Conservation (phyloP, 2,329 filamentous ascomycete genomes). For the Diplodia intermedia region DNA sequence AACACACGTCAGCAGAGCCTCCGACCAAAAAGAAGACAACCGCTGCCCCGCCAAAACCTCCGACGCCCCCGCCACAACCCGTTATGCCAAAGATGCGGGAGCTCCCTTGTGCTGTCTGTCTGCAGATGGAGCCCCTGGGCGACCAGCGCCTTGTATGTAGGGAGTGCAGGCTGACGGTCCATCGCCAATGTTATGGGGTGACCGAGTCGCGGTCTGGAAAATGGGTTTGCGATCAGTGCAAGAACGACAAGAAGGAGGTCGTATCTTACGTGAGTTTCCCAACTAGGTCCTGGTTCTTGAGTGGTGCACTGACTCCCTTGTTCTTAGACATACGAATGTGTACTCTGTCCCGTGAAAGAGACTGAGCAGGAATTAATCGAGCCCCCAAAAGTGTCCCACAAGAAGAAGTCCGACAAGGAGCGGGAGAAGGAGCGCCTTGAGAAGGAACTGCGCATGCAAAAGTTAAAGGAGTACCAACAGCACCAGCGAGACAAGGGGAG, state of each 20-base stretch:
- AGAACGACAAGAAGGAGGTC: constrained; percentile 89
- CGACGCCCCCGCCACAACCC: constrained; percentile 68
- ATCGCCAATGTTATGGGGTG: constrained; percentile 92
- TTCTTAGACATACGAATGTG: constrained; percentile 81
- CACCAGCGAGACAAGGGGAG: constrained; percentile 84
- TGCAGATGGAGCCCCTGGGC: constrained; percentile 72
- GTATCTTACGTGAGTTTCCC: constrained; percentile 77
- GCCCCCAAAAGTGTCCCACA: constrained; percentile 75
- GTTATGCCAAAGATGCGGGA: constrained; percentile 79
- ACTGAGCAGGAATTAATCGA: constrained; percentile 86
- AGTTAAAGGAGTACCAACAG: constrained; percentile 80
- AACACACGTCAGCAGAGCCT: constrained; percentile 52
- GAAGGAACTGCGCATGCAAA: constrained; percentile 79
- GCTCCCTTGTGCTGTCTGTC: constrained; percentile 86
- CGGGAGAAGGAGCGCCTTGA: constrained; percentile 86
- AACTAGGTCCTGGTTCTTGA: no score
- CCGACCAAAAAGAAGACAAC: constrained; percentile 64
- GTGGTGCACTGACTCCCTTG: constrained; percentile 22
- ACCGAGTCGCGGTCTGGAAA: constrained; percentile 73
- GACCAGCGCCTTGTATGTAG: constrained; percentile 69
- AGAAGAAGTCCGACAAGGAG: constrained; percentile 93
- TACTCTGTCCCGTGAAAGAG: constrained; percentile 83
- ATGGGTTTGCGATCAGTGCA: constrained; percentile 96
- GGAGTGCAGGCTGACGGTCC: constrained; percentile 90
- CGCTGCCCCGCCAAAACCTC: constrained; percentile 52